phyloP scores from a whole-genome alignment of 768 basidiomycete species.

The Leccinum rimulosum region DNA sequence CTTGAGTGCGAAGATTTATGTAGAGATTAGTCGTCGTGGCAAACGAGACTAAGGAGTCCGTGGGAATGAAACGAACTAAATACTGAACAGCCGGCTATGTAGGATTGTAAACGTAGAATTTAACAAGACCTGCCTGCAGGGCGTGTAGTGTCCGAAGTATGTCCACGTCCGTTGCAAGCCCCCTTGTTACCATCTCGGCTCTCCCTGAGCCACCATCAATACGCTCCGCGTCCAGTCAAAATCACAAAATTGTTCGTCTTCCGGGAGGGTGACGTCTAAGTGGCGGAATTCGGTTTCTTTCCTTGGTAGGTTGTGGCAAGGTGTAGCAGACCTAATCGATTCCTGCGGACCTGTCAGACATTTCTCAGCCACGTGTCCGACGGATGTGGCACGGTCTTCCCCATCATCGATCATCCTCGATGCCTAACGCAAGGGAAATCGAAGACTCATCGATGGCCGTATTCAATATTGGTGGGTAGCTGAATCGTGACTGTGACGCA shows the following conservation, averaged over 20 bases:
- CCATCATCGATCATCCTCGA: constrained; percentile 22
- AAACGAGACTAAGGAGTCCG: no score
- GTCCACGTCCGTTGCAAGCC: constrained; percentile 11
- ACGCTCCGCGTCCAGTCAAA: constrained; percentile 78
- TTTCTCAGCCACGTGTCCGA: constrained; percentile 11
- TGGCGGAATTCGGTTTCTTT: constrained; percentile 26
- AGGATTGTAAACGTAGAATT: no score
- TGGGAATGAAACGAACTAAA: no score
- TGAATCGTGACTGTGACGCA: constrained; percentile 46
- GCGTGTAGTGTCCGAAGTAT: constrained; percentile 17
- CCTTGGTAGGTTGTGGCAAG: constrained; percentile 19
- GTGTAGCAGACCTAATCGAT: constrained; percentile 11
- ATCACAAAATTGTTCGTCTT: constrained; percentile 42
- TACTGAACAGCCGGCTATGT: no score
- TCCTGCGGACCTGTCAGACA: constrained; percentile 17
- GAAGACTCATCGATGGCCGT: constrained; percentile 60
- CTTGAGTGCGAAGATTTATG: no score
- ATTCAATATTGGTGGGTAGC: constrained; percentile 56
- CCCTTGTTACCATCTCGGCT: constrained; percentile 32
- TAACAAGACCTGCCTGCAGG: constrained; percentile 32
- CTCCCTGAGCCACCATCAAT: constrained; percentile 59
- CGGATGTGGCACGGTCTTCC: constrained; percentile 19
- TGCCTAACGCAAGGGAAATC: constrained; percentile 36
- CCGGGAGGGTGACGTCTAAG: constrained; percentile 25
- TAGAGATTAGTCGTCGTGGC: no score